phyloP scores from a whole-genome alignment of 2,329 filamentous ascomycete genomes.

The Daldinia sp. region DNA sequence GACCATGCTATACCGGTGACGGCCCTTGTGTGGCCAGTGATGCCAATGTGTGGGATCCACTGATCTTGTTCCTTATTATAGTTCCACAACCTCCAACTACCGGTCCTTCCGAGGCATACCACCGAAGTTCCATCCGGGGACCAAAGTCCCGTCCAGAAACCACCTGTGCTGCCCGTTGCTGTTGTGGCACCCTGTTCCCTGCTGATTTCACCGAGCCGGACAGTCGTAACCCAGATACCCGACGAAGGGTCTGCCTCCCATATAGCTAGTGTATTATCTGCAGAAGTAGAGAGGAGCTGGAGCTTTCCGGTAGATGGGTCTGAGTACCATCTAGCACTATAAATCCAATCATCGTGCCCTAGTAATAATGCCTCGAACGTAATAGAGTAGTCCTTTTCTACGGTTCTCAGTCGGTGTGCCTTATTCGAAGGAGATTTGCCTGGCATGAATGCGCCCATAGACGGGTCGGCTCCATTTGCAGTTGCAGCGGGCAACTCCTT shows the following conservation, averaged over 20 bases:
- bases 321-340: constrained; percentile 82
- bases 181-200: constrained; percentile 95
- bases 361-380: constrained; percentile 95
- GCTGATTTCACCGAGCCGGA: constrained; percentile 91
- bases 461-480: constrained; percentile 66
- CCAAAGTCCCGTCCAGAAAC: constrained; percentile 97
- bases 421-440: constrained; percentile 89
- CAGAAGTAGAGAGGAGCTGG: constrained; percentile 88
- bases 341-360: constrained; percentile 98
- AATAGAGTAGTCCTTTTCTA: constrained; percentile 75
- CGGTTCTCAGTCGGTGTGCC: constrained; percentile 78
- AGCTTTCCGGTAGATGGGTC: constrained; percentile 63
- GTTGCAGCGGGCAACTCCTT: constrained; percentile 70
- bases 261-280: constrained; percentile 93
- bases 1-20: constrained; percentile 90
- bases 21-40: constrained; percentile 85
- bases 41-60: constrained; percentile 82
- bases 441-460: constrained; percentile 68
- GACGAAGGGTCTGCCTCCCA: constrained; percentile 89
- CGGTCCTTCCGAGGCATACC: constrained; percentile 87
- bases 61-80: constrained; percentile 69
- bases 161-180: constrained; percentile 93
- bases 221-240: constrained; percentile 90
- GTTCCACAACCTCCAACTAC: constrained; percentile 91
- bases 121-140: constrained; percentile 80